Base-by-base conservation (phyloP, 2,329 filamentous ascomycete species). In the Coniochaeta sp. region DNA sequence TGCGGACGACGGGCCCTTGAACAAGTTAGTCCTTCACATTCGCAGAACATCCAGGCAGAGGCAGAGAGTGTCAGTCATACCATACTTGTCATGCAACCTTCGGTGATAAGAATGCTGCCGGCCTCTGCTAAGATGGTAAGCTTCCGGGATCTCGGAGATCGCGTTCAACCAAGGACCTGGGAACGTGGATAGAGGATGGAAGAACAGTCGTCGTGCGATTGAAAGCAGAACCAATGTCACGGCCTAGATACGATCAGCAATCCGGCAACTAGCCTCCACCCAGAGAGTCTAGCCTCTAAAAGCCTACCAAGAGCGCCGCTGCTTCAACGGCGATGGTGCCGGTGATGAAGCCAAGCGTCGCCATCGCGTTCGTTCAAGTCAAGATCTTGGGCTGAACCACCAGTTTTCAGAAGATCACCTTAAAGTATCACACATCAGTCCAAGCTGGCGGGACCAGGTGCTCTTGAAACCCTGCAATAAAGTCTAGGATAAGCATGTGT, bases 11-110 rank as follows among this genome's bases (percentile, higher is more conserved):
- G 0, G 67, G 64, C 3, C 65, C 64, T 66, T n/a, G 50, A 55
- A 55, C 30, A 56, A 3, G 19, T 56, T 19, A 38, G 52, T 17
- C n/a, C 2, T 3, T 40, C 3, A 40, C 4, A 40, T 9, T 12
- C 14, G 9, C 38, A n/a, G 5, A n/a, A 26, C 38, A 3, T 42
- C 19, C 38, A n/a, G 4, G 16, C 38, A 14, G 19, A 4, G 24
- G 19, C 4, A 24, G 9, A 55, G 16, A n/a, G n/a, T n/a, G n/a
- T n/a, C 26, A 32, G 26, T 14, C 17, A 26, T 47, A 62, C 68
- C 67, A 22, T 68, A 68, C 63, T 63, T 62, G n/a, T 70, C 63
- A 59, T 71, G 69, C 19, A 70, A 59, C 28, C 57, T 58, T 54
- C 60, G 60, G 59, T 69, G 65, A 34, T 67, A 67, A 16, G 61